Percentiles rank a stretch among this genome's conserved stretches.
Evolutionary conservation across 148 eudicot genomes (phyloP).

Genomic region (Simmondsia chinensis): DNA sequence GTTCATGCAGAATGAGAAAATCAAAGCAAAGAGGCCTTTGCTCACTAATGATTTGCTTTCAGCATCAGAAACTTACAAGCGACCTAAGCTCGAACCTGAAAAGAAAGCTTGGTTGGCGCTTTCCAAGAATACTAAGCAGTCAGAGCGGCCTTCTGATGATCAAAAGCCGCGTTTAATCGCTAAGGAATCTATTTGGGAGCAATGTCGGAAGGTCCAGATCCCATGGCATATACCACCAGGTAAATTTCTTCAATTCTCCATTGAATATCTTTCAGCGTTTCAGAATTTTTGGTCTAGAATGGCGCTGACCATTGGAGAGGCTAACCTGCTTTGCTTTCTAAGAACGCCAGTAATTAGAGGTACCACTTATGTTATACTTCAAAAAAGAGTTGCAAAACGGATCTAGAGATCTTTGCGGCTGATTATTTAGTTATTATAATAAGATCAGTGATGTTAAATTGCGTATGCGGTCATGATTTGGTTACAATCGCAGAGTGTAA

Average conservation of each 20-base stretch:
- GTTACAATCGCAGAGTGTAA: no score
- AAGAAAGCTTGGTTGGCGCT: constrained; percentile 36
- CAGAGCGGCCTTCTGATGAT: constrained; percentile 23
- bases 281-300: constrained; percentile 17
- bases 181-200: constrained; percentile 46
- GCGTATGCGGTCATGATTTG: no score
- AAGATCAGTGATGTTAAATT: no score
- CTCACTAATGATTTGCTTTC: constrained; percentile 32
- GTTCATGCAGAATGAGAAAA: constrained; percentile 51
- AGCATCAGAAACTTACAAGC: constrained; percentile 36
- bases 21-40: constrained; percentile 29
- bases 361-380: background rate
- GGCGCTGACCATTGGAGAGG: background rate
- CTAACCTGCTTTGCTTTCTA: background rate
- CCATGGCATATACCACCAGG: constrained; percentile 89
- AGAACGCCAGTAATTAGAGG: background rate
- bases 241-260: constrained; percentile 29
- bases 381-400: no score
- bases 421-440: no score
- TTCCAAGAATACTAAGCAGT: constrained; percentile 22
- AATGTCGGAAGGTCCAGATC: constrained; percentile 54
- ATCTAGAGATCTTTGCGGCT: no score
- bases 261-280: constrained; percentile 15
- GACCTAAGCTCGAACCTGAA: constrained; percentile 51
- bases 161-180: constrained; percentile 23